Evolutionary conservation across 2,329 filamentous ascomycete genomes (phyloP).

Genomic region (Cadophora gregata): DNA sequence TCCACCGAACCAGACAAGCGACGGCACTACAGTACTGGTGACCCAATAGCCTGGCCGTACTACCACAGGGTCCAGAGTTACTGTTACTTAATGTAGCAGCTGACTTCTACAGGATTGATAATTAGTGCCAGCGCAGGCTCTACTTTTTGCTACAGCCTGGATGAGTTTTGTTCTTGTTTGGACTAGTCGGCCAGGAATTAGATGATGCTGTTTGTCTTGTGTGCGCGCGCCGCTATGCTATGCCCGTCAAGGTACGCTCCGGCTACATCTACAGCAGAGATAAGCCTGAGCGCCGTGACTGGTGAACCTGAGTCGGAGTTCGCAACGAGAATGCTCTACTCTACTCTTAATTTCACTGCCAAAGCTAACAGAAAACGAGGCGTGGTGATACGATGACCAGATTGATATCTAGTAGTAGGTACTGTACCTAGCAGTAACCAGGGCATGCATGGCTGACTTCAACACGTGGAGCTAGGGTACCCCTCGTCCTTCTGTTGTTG

Average conservation of each 20-base stretch:
- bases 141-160: neutral
- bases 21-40: neutral
- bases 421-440: neutral
- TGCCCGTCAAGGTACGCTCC: conserved; percentile 3
- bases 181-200: neutral
- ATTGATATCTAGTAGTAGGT: neutral
- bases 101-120: conserved; percentile 11
- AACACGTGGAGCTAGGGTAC: conserved; percentile 13
- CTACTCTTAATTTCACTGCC: neutral
- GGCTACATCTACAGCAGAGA: neutral
- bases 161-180: neutral
- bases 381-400: neutral
- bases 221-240: neutral
- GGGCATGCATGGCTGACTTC: neutral
- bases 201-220: neutral
- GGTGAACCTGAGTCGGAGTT: conserved; percentile 8
- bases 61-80: conserved; percentile 10
- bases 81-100: conserved; percentile 17
- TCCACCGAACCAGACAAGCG: neutral
- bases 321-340: neutral
- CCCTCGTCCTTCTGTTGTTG: conserved; percentile 1
- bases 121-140: conserved; percentile 10
- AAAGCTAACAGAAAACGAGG: neutral
- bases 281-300: conserved; percentile 14
- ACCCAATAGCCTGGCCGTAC: conserved; percentile 20